These are phyloP conservation scores for Erodium texanum DNA, from an alignment of 441 rosid genomes.

Conservation along the genomic window DNA sequence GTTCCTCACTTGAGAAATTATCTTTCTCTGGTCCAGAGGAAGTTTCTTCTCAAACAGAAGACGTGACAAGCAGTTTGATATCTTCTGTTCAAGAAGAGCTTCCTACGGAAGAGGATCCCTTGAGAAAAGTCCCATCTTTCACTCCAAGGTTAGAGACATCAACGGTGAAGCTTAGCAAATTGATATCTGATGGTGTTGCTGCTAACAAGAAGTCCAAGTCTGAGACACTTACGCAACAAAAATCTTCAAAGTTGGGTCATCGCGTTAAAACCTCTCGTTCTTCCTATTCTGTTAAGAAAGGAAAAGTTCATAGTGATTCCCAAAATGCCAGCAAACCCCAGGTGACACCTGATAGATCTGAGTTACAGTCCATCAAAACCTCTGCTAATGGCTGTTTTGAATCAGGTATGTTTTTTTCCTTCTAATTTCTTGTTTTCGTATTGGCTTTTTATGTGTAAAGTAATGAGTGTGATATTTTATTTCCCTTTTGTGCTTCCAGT, in stretches of 20 bases:
- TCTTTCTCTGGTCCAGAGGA: slow-evolving; percentile 30
- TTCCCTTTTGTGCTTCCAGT: slow-evolving; percentile 42
- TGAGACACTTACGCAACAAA: slow-evolving; percentile 35
- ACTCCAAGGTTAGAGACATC: slow-evolving; percentile 25
- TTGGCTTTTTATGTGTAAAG: neutral
- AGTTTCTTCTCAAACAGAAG: slow-evolving; percentile 23
- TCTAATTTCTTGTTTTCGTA: slow-evolving; percentile 7
- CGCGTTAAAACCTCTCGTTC: slow-evolving; percentile 49
- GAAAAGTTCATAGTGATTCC: slow-evolving; percentile 35
- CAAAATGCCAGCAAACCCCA: slow-evolving; percentile 47
- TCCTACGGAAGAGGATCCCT: slow-evolving; percentile 34
- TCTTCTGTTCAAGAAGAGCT: slow-evolving; percentile 32
- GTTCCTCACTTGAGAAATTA: slow-evolving; percentile 22
- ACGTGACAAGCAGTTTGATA: slow-evolving; percentile 21
- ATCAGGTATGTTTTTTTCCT: slow-evolving; percentile 46
- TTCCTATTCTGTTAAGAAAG: slow-evolving; percentile 45
- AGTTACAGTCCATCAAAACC: slow-evolving; percentile 40
- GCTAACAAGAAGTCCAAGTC: slow-evolving; percentile 36
- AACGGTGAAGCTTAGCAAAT: slow-evolving; percentile 21
- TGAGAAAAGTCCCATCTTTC: slow-evolving; percentile 22
- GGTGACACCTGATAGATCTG: slow-evolving; percentile 39
- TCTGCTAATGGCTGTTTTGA: slow-evolving; percentile 54
- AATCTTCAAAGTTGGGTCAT: slow-evolving; percentile 44
- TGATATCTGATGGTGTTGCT: slow-evolving; percentile 29
- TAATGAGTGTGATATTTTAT: slow-evolving; percentile 11